These are phyloP conservation scores for Pythium brassicae DNA, from an alignment of 352 stramenopile species.

Conservation along the genomic window DNA sequence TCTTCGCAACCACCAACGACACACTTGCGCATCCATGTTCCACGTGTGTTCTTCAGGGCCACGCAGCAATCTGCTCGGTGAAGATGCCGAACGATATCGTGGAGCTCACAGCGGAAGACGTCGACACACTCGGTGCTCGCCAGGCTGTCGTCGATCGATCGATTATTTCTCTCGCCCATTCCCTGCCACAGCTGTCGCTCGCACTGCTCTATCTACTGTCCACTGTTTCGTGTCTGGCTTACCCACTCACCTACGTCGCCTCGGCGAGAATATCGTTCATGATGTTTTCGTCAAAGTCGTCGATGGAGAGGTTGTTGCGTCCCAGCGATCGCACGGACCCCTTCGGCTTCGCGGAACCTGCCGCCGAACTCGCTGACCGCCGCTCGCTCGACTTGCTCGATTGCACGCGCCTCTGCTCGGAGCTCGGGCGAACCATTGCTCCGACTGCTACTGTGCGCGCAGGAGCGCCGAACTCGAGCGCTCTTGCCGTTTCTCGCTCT, in stretches of 20 bases:
- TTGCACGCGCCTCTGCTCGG: neutral
- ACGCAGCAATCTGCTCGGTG: no score
- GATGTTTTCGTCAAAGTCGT: conserved; percentile 61
- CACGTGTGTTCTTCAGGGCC: no score
- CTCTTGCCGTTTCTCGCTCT: conserved; percentile 12
- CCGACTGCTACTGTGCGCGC: neutral
- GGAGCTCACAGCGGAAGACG: no score
- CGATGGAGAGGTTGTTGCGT: conserved; percentile 34
- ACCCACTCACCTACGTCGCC: neutral
- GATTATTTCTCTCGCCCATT: no score
- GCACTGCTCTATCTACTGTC: neutral
- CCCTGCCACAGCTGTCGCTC: neutral
- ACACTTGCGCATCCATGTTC: no score
- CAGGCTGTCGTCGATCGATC: no score
- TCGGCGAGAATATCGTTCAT: conserved; percentile 60
- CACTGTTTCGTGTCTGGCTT: neutral
- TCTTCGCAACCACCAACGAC: no score
- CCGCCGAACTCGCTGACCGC: conserved; percentile 3
- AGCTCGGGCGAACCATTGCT: neutral
- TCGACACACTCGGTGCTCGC: no score
- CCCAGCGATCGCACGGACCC: conserved; percentile 5
- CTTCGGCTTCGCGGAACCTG: conserved; percentile 4
- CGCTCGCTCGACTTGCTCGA: conserved; percentile 4
- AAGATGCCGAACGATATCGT: no score
- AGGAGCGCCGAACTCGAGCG: neutral